These are phyloP conservation scores for Hydrangea macrophylla DNA, from an alignment of 148 eudicot species.

Conservation along the genomic window DNA sequence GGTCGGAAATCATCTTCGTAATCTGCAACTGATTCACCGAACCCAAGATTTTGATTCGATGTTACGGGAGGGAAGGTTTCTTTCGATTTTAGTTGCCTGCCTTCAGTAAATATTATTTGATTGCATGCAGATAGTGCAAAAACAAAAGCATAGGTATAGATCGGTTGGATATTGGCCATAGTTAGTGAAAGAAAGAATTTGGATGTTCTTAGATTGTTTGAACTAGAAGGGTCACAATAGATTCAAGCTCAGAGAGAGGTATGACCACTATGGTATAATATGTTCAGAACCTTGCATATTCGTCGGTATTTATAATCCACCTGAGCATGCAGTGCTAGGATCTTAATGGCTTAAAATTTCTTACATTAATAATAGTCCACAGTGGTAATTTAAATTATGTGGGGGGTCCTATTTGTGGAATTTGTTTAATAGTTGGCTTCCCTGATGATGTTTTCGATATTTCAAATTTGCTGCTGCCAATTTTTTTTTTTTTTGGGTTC, in stretches of 20 bases:
- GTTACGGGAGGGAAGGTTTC: slow-evolving; percentile 3
- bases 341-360: not conserved
- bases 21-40: not conserved
- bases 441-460: not conserved
- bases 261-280: not conserved
- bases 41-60: slow-evolving; percentile 5
- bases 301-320: slow-evolving; percentile 19
- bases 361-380: not conserved
- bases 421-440: not conserved
- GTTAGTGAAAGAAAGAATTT: not conserved
- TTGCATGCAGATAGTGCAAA: slow-evolving; percentile 18
- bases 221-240: not conserved
- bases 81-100: slow-evolving; percentile 26
- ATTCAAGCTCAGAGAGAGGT: not conserved
- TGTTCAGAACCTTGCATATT: not conserved
- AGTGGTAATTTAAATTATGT: not conserved
- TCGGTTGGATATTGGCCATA: slow-evolving; percentile 22
- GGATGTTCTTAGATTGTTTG: not conserved
- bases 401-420: not conserved
- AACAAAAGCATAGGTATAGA: slow-evolving; percentile 11
- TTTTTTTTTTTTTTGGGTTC: too few species aligned
- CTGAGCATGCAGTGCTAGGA: not conserved
- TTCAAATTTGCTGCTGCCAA: not conserved
- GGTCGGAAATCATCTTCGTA: slow-evolving; percentile 10
- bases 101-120: slow-evolving; percentile 18